A percentile compares a stretch with the other conserved stretches of the same genome.
phyloP scores from a whole-genome alignment of 129 eudicot genomes.

The Kitagawia praeruptora region DNA sequence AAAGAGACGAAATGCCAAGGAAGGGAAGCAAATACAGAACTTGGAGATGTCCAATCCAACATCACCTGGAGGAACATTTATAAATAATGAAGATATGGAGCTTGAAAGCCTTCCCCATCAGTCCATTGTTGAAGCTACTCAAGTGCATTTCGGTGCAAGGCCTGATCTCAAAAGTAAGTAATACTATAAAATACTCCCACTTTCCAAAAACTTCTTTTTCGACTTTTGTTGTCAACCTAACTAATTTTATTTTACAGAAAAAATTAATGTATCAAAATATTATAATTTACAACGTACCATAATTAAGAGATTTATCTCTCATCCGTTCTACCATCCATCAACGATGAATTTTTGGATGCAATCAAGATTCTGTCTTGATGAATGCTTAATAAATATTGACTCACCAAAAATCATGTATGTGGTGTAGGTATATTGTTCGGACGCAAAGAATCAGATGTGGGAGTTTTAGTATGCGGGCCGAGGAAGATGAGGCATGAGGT shows the following conservation, averaged over 20 bases:
- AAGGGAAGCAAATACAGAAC: slow-evolving; percentile 34
- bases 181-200: neutral
- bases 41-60: slow-evolving; percentile 36
- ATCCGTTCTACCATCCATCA: too few species aligned
- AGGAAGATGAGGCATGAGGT: slow-evolving; percentile 53
- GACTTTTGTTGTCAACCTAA: too few species aligned
- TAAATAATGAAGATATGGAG: slow-evolving; percentile 29
- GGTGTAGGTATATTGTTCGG: slow-evolving; percentile 38
- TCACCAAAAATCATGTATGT: neutral
- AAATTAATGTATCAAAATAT: too few species aligned
- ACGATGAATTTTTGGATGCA: too few species aligned
- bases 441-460: slow-evolving; percentile 31
- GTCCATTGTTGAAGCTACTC: slow-evolving; percentile 34
- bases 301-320: too few species aligned
- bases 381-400: neutral
- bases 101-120: slow-evolving; percentile 59
- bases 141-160: slow-evolving; percentile 50
- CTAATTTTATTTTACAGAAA: too few species aligned
- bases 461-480: slow-evolving; percentile 57
- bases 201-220: too few species aligned
- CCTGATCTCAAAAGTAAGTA: slow-evolving; percentile 65
- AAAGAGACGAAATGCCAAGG: slow-evolving; percentile 31
- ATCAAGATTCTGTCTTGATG: neutral
- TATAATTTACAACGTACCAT: too few species aligned
- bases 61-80: slow-evolving; percentile 19